Conservation (phyloP, 192 early-diverging fungal genomes). For the Coemansia sp. region DNA sequence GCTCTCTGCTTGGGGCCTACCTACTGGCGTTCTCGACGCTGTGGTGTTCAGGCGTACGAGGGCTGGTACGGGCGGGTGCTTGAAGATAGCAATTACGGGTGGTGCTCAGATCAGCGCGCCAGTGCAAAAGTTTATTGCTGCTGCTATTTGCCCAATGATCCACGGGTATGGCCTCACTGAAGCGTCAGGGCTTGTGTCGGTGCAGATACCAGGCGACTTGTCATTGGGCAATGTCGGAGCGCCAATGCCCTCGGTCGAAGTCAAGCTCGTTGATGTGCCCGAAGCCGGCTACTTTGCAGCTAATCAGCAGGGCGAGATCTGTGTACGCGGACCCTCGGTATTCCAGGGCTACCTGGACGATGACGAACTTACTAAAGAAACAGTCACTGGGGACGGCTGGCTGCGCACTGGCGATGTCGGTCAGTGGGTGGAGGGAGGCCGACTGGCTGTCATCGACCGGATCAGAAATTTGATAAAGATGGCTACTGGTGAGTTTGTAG, state of each 20-base stretch:
- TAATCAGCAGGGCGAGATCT: slow-evolving; percentile 81
- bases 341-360: slow-evolving; percentile 87
- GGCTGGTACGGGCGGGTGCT: slow-evolving; percentile 84
- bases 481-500: slow-evolving; percentile 89
- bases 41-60: slow-evolving; percentile 89
- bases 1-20: slow-evolving; percentile 59
- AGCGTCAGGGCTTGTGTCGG: slow-evolving; percentile 70
- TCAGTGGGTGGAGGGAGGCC: slow-evolving; percentile 80
- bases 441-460: slow-evolving; percentile 88
- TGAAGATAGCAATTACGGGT: slow-evolving; percentile 82
- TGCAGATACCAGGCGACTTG: slow-evolving; percentile 64
- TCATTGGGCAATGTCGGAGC: slow-evolving; percentile 72
- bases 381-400: slow-evolving; percentile 84
- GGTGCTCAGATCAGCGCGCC: slow-evolving; percentile 88
- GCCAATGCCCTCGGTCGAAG: slow-evolving; percentile 73
- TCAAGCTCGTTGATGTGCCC: slow-evolving; percentile 80
- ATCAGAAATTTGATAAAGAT: slow-evolving; percentile 96
- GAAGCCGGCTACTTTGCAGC: slow-evolving; percentile 70
- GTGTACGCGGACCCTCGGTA: slow-evolving; percentile 78
- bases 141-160: slow-evolving; percentile 75
- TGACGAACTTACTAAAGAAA: slow-evolving; percentile 70
- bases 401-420: slow-evolving; percentile 91
- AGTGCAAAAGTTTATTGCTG: slow-evolving; percentile 84
- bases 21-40: slow-evolving; percentile 69
- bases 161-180: slow-evolving; percentile 90